Evolutionary conservation across 768 basidiomycete genomes (phyloP), one percentile per base, ranked within the genome.

Genomic region (Coprinopsis sp.): DNA sequence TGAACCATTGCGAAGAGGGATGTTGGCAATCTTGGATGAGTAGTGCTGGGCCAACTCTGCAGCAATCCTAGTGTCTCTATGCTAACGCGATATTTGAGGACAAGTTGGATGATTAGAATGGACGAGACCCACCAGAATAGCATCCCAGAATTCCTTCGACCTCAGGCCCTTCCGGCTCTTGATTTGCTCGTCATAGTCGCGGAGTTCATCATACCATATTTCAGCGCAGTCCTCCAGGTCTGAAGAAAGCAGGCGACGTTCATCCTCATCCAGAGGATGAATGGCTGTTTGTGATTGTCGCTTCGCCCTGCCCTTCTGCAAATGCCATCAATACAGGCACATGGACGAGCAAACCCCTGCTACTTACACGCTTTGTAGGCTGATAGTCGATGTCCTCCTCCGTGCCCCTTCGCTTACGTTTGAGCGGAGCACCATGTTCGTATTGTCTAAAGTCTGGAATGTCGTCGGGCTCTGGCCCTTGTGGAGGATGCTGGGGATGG

Each of bases 171-270:
- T 79, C 40, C 87, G 79, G 59, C 81, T 81, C 58, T 83, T 79
- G 5, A 85, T 87, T 56, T 87, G 82, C 24, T 82, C 58, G 43
- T 79, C 71, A 56, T 91, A 91, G 47, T 79, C 78, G 43, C 73
- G 70, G 13, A 91, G 72, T 57, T 87, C 87, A 21, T 69, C 73
- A 34, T 70, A 65, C 90, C 90, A 91, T 13, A 91, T 59, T 49
- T 90, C 88, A 54, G 77, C 76, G 52, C 82, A 88, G 49, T 90
- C 89, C 23, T 89, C 87, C 51, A 91, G 68, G 70, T 91, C 89
- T 18, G 89, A 90, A 14, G 87, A 87, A 10, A 67, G 64, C 11
- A 77, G 66, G 30, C 67, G 64, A 24, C 73, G 74, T 25, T 79
- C 77, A 46, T 73, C 71, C 28, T 55, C 47, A 21, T 68, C 56